Evolutionary conservation across 306 rosid species (phyloP), one percentile per base, ranked within the genome.

Genomic region (Dalbergia cultrata): DNA sequence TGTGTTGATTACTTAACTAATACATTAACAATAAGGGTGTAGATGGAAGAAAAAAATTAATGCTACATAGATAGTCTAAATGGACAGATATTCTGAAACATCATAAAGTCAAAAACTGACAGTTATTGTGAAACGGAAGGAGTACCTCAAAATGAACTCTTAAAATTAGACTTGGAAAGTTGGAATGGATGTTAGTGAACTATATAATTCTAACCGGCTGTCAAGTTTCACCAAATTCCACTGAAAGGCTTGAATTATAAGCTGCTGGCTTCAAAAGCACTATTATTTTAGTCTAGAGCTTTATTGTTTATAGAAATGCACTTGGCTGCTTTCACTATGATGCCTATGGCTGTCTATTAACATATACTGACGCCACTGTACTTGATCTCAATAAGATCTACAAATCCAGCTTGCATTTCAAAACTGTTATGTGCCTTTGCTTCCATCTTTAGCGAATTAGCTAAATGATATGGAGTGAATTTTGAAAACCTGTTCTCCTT

Each of bases 81-180:
- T 26, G 31, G 31, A 26, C 2, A 26, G 31, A 26, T 1, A 26
- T 26, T 26, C 3, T 26, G 2, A 26, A 26, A 26, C 31, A 2
- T 26, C 31, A 1, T 1, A 26, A 26, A 26, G 31, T 26, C 31
- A 26, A 26, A 26, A 26, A 26, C 31, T 1, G 2, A 26, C 2
- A 26, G 31, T 26, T 26, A 26, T 26, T 26, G 31, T 26, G 31
- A 26, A 26, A 26, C 31, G 31, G 31, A 26, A 26, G 31, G 2
- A 26, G 31, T 26, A 26, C 72, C 59, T 63, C 54, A 34, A 37
- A 52, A 54, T 80, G 64, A 79, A 21, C 66, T 61, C 66, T 50
- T 22, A 22, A 37, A 54, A 16, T 21, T 22, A 39, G n/a, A 9
- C 16, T 14, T 43, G 49, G 14, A 60, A 14, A 9, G n/a, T 13